A percentile compares a stretch with the other conserved stretches of the same genome.
Conservation (phyloP, 2,329 filamentous ascomycete genomes). For the Escovopsis sp. region DNA sequence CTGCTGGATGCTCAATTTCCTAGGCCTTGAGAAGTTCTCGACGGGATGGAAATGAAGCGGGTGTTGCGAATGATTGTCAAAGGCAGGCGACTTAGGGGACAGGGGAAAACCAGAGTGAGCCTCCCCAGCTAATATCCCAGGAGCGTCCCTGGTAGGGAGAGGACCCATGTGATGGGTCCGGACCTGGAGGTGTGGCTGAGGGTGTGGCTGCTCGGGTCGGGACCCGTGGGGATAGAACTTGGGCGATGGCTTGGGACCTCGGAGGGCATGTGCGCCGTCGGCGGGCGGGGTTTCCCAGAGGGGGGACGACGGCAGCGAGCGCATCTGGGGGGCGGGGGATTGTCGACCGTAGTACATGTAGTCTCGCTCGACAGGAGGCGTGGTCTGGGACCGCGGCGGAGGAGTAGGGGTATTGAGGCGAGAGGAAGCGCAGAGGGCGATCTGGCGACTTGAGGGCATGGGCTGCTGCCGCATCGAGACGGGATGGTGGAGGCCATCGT, state of each 20-base stretch:
- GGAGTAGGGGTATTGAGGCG: slow-evolving; percentile 8
- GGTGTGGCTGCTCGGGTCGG: slow-evolving; percentile 11
- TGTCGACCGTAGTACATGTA: slow-evolving; percentile 3
- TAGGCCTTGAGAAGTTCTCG: slow-evolving; percentile 45
- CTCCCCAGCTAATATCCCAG: slow-evolving; percentile 7
- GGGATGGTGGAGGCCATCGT: slow-evolving; percentile 4
- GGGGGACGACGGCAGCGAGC: slow-evolving; percentile 21
- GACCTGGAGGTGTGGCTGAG: slow-evolving; percentile 10
- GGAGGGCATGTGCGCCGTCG: slow-evolving; percentile 14
- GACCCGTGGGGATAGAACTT: slow-evolving; percentile 4
- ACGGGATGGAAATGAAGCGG: slow-evolving; percentile 16
- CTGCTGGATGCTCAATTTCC: slow-evolving; percentile 37
- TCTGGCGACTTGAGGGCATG: slow-evolving; percentile 8
- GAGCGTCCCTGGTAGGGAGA: slow-evolving; percentile 1
- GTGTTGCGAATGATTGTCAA: slow-evolving; percentile 18
- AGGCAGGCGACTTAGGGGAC: slow-evolving; percentile 16
- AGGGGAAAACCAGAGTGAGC: slow-evolving; percentile 9
- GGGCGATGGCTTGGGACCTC: slow-evolving; percentile 8
- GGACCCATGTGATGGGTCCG: slow-evolving; percentile 1
- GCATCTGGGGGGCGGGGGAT: slow-evolving; percentile 13
- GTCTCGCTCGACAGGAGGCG: slow-evolving; percentile 1
- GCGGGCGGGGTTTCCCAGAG: slow-evolving; percentile 30
- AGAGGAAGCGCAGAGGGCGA: slow-evolving; percentile 11
- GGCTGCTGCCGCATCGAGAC: slow-evolving; percentile 5
- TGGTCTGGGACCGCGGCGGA: slow-evolving; percentile 4